phyloP scores from a whole-genome alignment of 352 stramenopile genomes.

The Phytophthora boehmeriae region DNA sequence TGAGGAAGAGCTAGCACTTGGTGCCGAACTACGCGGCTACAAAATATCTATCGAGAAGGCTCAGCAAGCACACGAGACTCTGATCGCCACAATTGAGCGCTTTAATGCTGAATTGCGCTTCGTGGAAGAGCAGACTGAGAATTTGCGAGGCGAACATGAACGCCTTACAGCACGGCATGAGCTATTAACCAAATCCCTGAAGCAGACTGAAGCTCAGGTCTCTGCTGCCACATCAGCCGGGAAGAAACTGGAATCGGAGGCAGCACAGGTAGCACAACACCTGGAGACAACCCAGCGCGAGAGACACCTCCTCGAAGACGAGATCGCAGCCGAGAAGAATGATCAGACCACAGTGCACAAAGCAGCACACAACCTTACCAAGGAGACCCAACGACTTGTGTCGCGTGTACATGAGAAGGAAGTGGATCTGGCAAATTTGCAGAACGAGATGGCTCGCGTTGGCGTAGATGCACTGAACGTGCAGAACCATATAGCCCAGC shows the following conservation, averaged over 20 bases:
- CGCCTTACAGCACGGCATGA: conserved; percentile 82
- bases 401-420: conserved; percentile 88
- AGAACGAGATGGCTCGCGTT: conserved; percentile 94
- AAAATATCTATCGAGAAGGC: conserved; percentile 86
- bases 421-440: conserved; percentile 83
- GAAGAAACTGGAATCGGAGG: conserved; percentile 79
- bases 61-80: conserved; percentile 81
- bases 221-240: conserved; percentile 59
- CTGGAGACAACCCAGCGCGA: conserved; percentile 89
- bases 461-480: conserved; percentile 94
- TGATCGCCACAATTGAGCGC: conserved; percentile 85
- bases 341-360: conserved; percentile 92
- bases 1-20: conserved; percentile 84
- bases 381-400: conserved; percentile 78
- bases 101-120: conserved; percentile 85
- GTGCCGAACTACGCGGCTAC: conserved; percentile 89
- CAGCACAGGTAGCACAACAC: conserved; percentile 67
- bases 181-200: conserved; percentile 88
- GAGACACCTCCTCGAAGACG: conserved; percentile 87
- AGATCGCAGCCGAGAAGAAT: conserved; percentile 82
- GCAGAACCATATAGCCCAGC: conserved; percentile 85
- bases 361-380: conserved; percentile 90
- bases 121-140: conserved; percentile 70
- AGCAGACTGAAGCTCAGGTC: conserved; percentile 87
- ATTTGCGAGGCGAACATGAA: conserved; percentile 69